phyloP scores from a whole-genome alignment of 1,284 basidiomycete genomes.

The Austroboletus niveus region DNA sequence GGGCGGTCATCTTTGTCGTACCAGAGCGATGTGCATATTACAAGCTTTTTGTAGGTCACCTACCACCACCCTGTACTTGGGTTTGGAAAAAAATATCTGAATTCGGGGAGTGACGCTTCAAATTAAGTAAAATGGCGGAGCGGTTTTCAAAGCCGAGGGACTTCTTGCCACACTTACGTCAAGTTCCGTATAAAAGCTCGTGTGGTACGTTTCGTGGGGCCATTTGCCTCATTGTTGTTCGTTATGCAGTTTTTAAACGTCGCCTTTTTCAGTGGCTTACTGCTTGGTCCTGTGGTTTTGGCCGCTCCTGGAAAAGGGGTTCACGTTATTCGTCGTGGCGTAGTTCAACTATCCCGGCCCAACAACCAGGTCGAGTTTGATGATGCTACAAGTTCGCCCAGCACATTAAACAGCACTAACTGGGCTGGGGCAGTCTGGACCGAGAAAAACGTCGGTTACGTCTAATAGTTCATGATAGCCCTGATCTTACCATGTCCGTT shows the following conservation, averaged over 20 bases:
- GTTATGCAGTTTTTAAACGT: not conserved
- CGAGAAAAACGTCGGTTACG: not conserved
- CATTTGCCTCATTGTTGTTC: too few relatives aligned
- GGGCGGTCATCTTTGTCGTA: too few relatives aligned
- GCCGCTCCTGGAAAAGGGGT: not conserved
- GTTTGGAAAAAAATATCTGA: too few relatives aligned
- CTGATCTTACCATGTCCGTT: not conserved
- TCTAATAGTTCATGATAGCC: not conserved
- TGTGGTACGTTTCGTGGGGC: too few relatives aligned
- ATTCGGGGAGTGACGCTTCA: too few relatives aligned
- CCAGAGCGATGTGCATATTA: too few relatives aligned
- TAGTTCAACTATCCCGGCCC: not conserved
- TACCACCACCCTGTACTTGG: too few relatives aligned
- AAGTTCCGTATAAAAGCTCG: too few relatives aligned
- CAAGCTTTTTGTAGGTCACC: too few relatives aligned
- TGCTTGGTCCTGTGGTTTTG: not conserved
- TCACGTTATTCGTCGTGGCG: not conserved
- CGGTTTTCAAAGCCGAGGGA: too few relatives aligned
- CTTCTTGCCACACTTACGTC: too few relatives aligned
- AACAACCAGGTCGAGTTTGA: not conserved
- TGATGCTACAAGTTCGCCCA: not conserved
- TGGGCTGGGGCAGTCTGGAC: constrained; percentile 5
- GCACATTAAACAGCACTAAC: not conserved
- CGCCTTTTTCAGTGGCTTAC: not conserved
- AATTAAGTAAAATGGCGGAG: too few relatives aligned